Evolutionary conservation across 2,329 filamentous ascomycete genomes (phyloP).

Genomic region (Microsporum audouinii): DNA sequence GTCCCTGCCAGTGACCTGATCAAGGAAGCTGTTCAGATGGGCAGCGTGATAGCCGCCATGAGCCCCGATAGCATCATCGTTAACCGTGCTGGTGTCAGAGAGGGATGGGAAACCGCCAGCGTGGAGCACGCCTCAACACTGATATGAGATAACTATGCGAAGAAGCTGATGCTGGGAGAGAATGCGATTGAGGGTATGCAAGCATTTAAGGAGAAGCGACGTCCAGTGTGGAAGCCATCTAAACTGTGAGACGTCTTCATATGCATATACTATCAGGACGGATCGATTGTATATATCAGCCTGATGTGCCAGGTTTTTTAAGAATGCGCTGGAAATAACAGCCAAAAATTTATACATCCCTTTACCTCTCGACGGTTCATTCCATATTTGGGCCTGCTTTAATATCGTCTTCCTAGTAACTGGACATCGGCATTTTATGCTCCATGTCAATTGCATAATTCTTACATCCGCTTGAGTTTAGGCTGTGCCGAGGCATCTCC

Average conservation of each 20-base stretch:
- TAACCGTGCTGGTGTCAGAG: slow-evolving; percentile 53
- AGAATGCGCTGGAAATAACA: not conserved
- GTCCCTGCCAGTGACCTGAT: slow-evolving; percentile 54
- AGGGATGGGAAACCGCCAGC: slow-evolving; percentile 57
- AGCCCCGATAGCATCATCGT: slow-evolving; percentile 65
- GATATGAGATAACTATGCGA: slow-evolving; percentile 80
- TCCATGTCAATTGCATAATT: no score
- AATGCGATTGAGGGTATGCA: slow-evolving; percentile 76
- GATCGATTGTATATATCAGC: not conserved
- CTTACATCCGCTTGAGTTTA: no score
- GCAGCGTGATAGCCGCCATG: slow-evolving; percentile 48
- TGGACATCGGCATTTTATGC: no score
- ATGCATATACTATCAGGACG: not conserved
- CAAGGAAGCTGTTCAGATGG: slow-evolving; percentile 56
- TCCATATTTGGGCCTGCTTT: no score
- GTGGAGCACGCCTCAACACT: slow-evolving; percentile 59
- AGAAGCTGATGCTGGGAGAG: slow-evolving; percentile 66
- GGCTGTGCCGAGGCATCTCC: no score
- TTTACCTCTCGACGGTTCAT: no score
- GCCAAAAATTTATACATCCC: no score
- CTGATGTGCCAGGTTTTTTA: not conserved
- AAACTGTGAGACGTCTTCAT: slow-evolving; percentile 40
- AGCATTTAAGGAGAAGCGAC: slow-evolving; percentile 79
- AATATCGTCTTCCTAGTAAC: no score
- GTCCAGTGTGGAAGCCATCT: slow-evolving; percentile 67